phyloP scores from a whole-genome alignment of 2,329 filamentous ascomycete genomes.

The Diaporthe capsici region DNA sequence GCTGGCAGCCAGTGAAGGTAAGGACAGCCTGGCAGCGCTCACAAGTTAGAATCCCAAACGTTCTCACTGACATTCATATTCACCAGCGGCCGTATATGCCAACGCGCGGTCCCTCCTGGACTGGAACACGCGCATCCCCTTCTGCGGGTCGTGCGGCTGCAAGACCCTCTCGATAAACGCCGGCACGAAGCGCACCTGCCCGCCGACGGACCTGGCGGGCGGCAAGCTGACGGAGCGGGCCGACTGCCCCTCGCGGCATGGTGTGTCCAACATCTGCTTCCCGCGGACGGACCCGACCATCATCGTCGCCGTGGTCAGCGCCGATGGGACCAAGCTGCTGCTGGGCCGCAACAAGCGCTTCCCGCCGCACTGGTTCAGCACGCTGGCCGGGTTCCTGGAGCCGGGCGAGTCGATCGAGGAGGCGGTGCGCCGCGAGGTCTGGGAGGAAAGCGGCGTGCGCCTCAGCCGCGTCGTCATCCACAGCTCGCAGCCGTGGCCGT shows the following conservation, averaged over 20 bases:
- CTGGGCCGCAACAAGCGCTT: constrained; percentile 89
- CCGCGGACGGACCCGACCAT: constrained; percentile 94
- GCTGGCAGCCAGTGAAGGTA: constrained; percentile 63
- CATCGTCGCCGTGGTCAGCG: constrained; percentile 92
- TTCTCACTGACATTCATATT: constrained; percentile 36
- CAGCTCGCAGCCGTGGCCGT: constrained; percentile 90
- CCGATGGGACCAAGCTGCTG: constrained; percentile 81
- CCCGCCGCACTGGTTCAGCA: constrained; percentile 89
- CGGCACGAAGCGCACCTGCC: constrained; percentile 85
- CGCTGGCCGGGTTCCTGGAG: constrained; percentile 89
- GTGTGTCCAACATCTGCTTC: constrained; percentile 91
- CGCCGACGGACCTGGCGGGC: constrained; percentile 74
- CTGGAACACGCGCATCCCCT: constrained; percentile 95
- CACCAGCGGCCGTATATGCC: constrained; percentile 86
- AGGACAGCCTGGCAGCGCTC: constrained; percentile 10
- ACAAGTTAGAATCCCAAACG: background rate
- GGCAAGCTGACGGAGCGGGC: constrained; percentile 67
- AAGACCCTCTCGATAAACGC: constrained; percentile 84
- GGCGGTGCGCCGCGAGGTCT: constrained; percentile 85
- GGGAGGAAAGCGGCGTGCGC: constrained; percentile 85
- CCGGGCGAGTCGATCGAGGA: constrained; percentile 89
- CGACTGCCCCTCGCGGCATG: constrained; percentile 84
- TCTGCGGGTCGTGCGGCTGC: constrained; percentile 90
- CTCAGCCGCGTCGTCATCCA: constrained; percentile 86
- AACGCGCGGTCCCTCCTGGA: constrained; percentile 90